Conservation (phyloP, 495 filamentous ascomycete genomes). For the Penicillium atrosanguineum region DNA sequence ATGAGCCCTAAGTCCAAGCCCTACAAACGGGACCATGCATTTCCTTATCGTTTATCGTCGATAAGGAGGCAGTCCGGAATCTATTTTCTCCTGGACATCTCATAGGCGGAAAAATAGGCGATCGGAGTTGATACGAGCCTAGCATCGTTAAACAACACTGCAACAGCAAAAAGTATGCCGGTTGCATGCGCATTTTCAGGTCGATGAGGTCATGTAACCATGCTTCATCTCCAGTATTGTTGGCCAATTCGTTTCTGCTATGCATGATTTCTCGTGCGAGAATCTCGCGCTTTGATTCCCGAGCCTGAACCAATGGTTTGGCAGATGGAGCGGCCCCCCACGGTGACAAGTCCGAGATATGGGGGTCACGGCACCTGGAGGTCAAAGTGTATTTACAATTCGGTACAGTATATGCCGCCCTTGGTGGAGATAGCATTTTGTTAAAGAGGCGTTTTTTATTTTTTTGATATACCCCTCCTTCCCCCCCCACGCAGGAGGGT, state of each 20-base stretch:
- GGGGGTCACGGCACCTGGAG: background rate
- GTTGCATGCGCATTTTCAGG: background rate
- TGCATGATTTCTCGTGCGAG: slow-evolving; percentile 4
- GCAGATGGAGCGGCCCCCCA: slow-evolving; percentile 2
- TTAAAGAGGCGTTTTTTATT: background rate
- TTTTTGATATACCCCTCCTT: slow-evolving; percentile 12
- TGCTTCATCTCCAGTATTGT: background rate
- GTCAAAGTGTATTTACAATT: background rate
- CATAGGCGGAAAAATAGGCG: slow-evolving; percentile 15
- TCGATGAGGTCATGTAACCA: background rate
- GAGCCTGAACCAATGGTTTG: slow-evolving; percentile 1
- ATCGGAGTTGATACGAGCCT: slow-evolving; percentile 18
- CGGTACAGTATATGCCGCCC: background rate
- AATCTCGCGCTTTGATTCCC: slow-evolving; percentile 4
- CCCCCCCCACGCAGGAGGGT: background rate
- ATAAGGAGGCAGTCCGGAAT: slow-evolving; percentile 6
- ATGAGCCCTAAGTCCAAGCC: slow-evolving; percentile 13
- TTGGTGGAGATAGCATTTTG: slow-evolving; percentile 1
- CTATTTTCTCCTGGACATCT: slow-evolving; percentile 2
- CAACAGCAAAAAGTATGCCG: background rate
- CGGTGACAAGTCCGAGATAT: background rate
- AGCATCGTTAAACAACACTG: background rate
- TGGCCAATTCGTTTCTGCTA: background rate
- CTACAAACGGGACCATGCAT: background rate
- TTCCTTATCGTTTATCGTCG: slow-evolving; percentile 3